Evolutionary conservation across 352 stramenopile species (phyloP).

Genomic region (Globisporangium uncinulatum): DNA sequence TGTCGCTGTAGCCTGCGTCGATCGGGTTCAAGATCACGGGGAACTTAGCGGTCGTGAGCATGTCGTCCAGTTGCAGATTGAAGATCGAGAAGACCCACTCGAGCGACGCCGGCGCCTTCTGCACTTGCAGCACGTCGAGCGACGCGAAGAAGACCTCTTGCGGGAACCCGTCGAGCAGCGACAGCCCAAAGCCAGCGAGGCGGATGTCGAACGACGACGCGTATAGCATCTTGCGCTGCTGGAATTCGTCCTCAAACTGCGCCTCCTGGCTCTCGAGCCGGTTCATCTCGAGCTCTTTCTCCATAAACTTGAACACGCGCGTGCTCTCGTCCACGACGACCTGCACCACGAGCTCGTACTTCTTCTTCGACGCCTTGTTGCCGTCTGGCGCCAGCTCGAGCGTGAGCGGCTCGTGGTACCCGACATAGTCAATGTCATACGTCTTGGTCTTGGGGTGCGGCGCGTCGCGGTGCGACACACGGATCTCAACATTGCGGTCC

Average conservation of each 20-base stretch:
- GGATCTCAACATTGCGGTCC: slow-evolving; percentile 72
- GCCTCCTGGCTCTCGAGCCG: slow-evolving; percentile 61
- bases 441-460: slow-evolving; percentile 57
- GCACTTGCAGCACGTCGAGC: slow-evolving; percentile 66
- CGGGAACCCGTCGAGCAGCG: slow-evolving; percentile 65
- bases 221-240: slow-evolving; percentile 75
- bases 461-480: slow-evolving; percentile 46
- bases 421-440: slow-evolving; percentile 81
- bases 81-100: slow-evolving; percentile 76
- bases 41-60: slow-evolving; percentile 76
- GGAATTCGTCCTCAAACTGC: slow-evolving; percentile 61
- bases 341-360: slow-evolving; percentile 65
- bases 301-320: slow-evolving; percentile 73
- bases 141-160: slow-evolving; percentile 84
- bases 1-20: slow-evolving; percentile 75
- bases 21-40: slow-evolving; percentile 80
- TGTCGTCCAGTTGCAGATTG: slow-evolving; percentile 83
- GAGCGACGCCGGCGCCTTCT: slow-evolving; percentile 63
- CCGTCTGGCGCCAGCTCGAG: slow-evolving; percentile 45
- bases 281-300: slow-evolving; percentile 74
- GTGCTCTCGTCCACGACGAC: slow-evolving; percentile 76
- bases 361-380: slow-evolving; percentile 14
- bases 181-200: slow-evolving; percentile 71
- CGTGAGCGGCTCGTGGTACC: slow-evolving; percentile 62
- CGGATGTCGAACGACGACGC: slow-evolving; percentile 79